A percentile compares a stretch with the other conserved stretches of the same genome.
Evolutionary conservation across 306 rosid genomes (phyloP).

Genomic region (barrel medic (Medicago truncatula)): MtrunA17r5.0-ANR NC_053045.1:60494001-60494500

Average conservation of each 20-base stretch:
- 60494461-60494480: conserved; percentile 96
- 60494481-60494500: conserved; percentile 86
- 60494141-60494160: conserved; percentile 83
- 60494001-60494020: conserved; percentile 61
- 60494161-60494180: conserved; percentile 93
- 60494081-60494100: conserved; percentile 26
- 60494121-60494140: conserved; percentile 49
- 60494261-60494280: conserved; percentile 20
- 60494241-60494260: conserved; percentile 13
- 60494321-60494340: conserved; percentile 7
- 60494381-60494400: conserved; percentile 94
- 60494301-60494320: background rate
- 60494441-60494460: conserved; percentile 96
- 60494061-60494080: conserved; percentile 27
- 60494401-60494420: conserved; percentile 94
- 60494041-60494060: conserved; percentile 67
- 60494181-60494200: conserved; percentile 97
- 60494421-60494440: conserved; percentile 95
- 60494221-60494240: conserved; percentile 44
- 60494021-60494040: conserved; percentile 90
- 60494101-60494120: background rate
- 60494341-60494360: conserved; percentile 20
- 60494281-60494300: conserved; percentile 11
- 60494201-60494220: conserved; percentile 98
- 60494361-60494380: conserved; percentile 96